These are phyloP conservation scores for Malassezia slooffiae DNA, from an alignment of 1,284 basidiomycete species.

Conservation along the genomic window DNA sequence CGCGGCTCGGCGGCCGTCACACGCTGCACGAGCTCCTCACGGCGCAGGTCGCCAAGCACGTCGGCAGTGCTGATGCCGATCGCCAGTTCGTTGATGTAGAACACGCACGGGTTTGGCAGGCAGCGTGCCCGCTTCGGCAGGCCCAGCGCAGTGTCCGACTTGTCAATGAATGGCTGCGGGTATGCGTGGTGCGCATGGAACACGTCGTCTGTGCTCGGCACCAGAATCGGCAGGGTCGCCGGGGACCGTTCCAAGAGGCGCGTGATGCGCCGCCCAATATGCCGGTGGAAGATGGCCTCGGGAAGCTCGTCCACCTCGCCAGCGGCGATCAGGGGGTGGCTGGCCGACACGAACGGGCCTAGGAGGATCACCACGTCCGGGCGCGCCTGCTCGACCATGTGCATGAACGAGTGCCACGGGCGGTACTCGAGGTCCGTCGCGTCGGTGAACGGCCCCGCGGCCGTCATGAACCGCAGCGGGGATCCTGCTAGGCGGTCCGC, in stretches of 20 bases:
- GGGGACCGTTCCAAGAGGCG: slow-evolving; percentile 58
- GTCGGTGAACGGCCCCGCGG: slow-evolving; percentile 29
- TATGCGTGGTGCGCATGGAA: slow-evolving; percentile 53
- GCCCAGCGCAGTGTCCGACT: slow-evolving; percentile 37
- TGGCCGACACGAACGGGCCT: slow-evolving; percentile 28
- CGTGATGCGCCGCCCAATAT: slow-evolving; percentile 57
- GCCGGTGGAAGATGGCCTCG: slow-evolving; percentile 58
- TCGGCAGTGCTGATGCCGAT: slow-evolving; percentile 74
- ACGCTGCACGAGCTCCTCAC: slow-evolving; percentile 67
- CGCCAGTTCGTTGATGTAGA: slow-evolving; percentile 70
- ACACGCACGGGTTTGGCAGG: slow-evolving; percentile 75
- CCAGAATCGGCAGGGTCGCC: slow-evolving; percentile 60
- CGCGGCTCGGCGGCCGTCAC: slow-evolving; percentile 48
- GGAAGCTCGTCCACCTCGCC: slow-evolving; percentile 49
- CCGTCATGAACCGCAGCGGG: slow-evolving; percentile 21
- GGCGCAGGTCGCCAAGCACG: slow-evolving; percentile 72
- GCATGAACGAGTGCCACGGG: slow-evolving; percentile 35
- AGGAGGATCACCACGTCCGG: slow-evolving; percentile 69
- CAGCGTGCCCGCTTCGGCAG: slow-evolving; percentile 56
- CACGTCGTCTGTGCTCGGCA: slow-evolving; percentile 73
- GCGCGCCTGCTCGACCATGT: slow-evolving; percentile 48
- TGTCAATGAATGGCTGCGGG: slow-evolving; percentile 67
- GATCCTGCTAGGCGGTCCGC: slow-evolving; percentile 15
- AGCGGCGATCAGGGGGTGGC: neutral
- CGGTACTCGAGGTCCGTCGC: slow-evolving; percentile 26